A percentile compares a stretch with the other conserved stretches of the same genome.
Evolutionary conservation across 1,139 yeast genomes (phyloP).

Genomic region (Hansenula lynferdii): DNA sequence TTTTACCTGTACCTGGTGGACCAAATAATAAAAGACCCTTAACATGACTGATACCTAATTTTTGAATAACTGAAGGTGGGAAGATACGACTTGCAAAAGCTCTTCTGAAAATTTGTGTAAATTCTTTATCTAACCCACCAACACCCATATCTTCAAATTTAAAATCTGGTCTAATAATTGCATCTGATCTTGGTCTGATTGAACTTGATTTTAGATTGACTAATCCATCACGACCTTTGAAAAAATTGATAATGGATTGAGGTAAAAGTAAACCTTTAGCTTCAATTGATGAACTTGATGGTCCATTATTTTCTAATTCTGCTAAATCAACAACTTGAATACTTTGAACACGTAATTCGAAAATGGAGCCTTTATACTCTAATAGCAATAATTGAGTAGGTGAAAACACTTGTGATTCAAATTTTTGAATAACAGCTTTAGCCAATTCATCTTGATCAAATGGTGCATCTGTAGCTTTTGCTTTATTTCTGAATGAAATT

Average conservation of each 20-base stretch:
- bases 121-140: slow-evolving; percentile 94
- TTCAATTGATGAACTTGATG: slow-evolving; percentile 40
- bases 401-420: slow-evolving; percentile 77
- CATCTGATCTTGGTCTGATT: slow-evolving; percentile 74
- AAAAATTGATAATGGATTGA: slow-evolving; percentile 75
- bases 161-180: slow-evolving; percentile 92
- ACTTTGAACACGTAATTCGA: slow-evolving; percentile 58
- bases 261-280: slow-evolving; percentile 78
- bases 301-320: slow-evolving; percentile 36
- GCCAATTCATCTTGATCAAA: slow-evolving; percentile 84
- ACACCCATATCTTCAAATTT: slow-evolving; percentile 96
- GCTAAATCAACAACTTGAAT: slow-evolving; percentile 80
- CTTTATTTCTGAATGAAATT: slow-evolving; percentile 70
- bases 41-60: slow-evolving; percentile 89
- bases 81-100: slow-evolving; percentile 95
- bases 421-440: slow-evolving; percentile 53
- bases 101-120: slow-evolving; percentile 90
- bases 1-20: slow-evolving; percentile 99
- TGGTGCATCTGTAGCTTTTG: slow-evolving; percentile 57
- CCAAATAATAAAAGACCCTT: slow-evolving; percentile 90
- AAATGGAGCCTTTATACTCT: slow-evolving; percentile 75
- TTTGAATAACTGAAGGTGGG: slow-evolving; percentile 90
- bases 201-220: slow-evolving; percentile 61
- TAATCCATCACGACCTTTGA: slow-evolving; percentile 67
- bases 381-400: slow-evolving; percentile 83